phyloP scores from a whole-genome alignment of 2,329 filamentous ascomycete species.

The Fusarium transvaalense region DNA sequence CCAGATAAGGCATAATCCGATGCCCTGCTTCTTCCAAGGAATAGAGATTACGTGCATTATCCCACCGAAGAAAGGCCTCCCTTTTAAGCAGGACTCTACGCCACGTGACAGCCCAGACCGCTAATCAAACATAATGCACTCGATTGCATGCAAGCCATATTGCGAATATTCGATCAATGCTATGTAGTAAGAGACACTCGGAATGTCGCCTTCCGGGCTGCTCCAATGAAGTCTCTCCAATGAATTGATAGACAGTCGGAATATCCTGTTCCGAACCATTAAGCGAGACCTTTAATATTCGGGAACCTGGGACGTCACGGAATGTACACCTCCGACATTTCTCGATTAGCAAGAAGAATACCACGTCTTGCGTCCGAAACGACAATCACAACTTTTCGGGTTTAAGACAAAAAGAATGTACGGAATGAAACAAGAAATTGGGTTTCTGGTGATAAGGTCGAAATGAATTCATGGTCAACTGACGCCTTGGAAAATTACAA shows the following conservation, averaged over 20 bases:
- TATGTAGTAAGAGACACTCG: neutral
- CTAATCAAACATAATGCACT: neutral
- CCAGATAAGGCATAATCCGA: neutral
- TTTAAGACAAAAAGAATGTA: neutral
- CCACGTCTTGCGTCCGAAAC: neutral
- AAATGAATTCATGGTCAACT: conserved; percentile 4
- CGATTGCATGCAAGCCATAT: neutral
- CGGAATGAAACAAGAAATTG: neutral
- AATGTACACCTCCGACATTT: conserved; percentile 24
- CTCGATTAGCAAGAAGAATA: conserved; percentile 16
- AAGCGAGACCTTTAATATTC: neutral
- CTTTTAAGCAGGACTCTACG: neutral
- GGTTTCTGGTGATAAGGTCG: neutral
- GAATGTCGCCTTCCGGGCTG: conserved; percentile 20
- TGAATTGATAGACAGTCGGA: conserved; percentile 2
- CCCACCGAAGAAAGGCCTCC: neutral
- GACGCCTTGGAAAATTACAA: neutral
- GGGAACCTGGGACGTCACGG: conserved; percentile 2
- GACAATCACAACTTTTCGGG: neutral
- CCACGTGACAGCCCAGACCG: conserved; percentile 3
- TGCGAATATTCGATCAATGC: neutral
- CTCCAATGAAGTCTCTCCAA: neutral
- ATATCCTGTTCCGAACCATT: neutral
- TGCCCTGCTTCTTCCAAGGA: neutral
- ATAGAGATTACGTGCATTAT: neutral